Conservation (phyloP, 1,284 basidiomycete species). For the Farysia itapuensis region DNA sequence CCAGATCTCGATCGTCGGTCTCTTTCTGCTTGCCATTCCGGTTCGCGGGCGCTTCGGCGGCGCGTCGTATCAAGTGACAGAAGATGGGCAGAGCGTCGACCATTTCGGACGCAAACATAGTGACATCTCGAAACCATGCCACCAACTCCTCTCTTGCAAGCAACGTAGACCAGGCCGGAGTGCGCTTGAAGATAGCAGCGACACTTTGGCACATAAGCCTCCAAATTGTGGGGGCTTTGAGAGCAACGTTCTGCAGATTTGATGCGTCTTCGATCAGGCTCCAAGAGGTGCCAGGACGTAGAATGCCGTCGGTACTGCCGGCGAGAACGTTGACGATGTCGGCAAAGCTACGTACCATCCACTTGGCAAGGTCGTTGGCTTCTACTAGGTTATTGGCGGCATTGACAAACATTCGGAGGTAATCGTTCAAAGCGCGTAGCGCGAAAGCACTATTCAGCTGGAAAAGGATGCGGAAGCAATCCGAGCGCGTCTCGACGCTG, state of each 20-base stretch:
- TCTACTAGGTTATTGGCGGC: conserved; percentile 33
- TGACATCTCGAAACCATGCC: conserved; percentile 57
- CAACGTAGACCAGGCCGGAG: conserved; percentile 49
- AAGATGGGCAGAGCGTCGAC: conserved; percentile 45
- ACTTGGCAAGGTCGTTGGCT: conserved; percentile 48
- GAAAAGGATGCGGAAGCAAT: conserved; percentile 49
- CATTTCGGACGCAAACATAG: conserved; percentile 53
- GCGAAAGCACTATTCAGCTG: conserved; percentile 28
- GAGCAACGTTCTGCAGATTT: conserved; percentile 20
- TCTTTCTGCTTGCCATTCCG: conserved; percentile 13
- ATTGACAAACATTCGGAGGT: conserved; percentile 32
- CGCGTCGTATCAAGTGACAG: conserved; percentile 35
- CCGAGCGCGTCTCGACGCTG: conserved; percentile 39
- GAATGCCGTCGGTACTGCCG: conserved; percentile 48
- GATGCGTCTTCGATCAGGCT: conserved; percentile 30
- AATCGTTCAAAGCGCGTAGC: conserved; percentile 32
- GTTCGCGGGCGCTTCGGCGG: conserved; percentile 21
- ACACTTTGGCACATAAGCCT: conserved; percentile 48
- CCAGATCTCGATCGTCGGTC: conserved; percentile 13
- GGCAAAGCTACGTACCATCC: conserved; percentile 49
- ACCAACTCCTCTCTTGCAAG: conserved; percentile 46
- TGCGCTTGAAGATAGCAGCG: conserved; percentile 49
- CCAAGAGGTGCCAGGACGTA: conserved; percentile 48
- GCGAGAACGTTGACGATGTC: conserved; percentile 56
- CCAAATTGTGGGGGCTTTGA: conserved; percentile 47